Evolutionary conservation across 305 asterid genomes (phyloP).

Genomic region (Fraxinus angustifolia): DNA sequence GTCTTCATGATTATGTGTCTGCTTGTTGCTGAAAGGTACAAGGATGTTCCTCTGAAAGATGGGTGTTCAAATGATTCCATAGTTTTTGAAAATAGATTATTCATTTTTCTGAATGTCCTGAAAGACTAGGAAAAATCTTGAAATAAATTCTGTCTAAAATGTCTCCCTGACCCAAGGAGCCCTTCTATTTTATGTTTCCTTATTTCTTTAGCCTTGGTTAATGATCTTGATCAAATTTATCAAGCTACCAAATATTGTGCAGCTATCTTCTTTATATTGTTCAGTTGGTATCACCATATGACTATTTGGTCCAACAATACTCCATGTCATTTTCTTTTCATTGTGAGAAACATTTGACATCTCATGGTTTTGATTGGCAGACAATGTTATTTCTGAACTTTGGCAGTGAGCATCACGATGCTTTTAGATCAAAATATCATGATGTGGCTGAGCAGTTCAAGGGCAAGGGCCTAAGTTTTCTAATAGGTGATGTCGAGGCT

Average conservation of each 20-base stretch:
- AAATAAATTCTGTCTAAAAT: not conserved
- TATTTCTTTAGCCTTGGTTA: not conserved
- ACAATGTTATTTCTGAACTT: slow-evolving; percentile 78
- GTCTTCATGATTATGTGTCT: not conserved
- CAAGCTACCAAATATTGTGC: not conserved
- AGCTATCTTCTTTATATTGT: not conserved
- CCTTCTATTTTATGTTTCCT: not conserved
- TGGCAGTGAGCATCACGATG: slow-evolving; percentile 48
- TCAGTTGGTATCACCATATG: not conserved
- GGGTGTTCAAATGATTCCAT: not conserved
- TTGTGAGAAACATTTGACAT: not conserved
- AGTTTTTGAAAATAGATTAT: not conserved
- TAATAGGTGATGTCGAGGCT: slow-evolving; percentile 83
- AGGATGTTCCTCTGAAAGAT: not conserved
- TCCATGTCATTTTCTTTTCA: not conserved
- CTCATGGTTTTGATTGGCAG: slow-evolving; percentile 36
- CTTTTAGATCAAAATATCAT: slow-evolving; percentile 62
- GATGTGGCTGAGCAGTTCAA: slow-evolving; percentile 68
- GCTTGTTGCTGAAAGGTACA: not conserved
- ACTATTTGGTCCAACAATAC: not conserved
- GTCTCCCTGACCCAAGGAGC: not conserved
- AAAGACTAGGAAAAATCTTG: not conserved
- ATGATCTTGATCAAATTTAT: not conserved
- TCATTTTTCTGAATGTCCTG: not conserved
- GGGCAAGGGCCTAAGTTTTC: slow-evolving; percentile 54